phyloP scores from a whole-genome alignment of 345 rosid genomes.

The Eucalyptus leucophloia region DNA sequence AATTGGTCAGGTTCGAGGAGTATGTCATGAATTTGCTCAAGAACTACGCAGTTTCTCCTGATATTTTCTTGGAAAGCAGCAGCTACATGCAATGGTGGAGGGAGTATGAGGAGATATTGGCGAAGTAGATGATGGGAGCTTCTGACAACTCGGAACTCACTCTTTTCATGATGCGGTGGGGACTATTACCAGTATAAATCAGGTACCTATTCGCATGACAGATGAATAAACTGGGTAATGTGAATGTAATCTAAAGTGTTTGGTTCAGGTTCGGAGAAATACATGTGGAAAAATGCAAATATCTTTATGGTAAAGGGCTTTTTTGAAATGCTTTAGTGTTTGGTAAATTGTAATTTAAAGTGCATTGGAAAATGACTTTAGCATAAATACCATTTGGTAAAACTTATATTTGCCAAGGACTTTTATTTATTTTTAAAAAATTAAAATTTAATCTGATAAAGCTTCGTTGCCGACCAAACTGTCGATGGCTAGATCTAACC shows the following conservation, averaged over 20 bases:
- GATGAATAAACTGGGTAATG: not conserved
- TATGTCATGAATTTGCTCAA: constrained; percentile 24
- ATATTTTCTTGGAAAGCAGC: constrained; percentile 46
- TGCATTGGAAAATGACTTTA: too few relatives aligned
- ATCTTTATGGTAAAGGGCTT: too few relatives aligned
- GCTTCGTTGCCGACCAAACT: fast-evolving
- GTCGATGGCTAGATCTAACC: fast-evolving
- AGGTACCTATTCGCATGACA: not conserved
- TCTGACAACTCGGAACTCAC: constrained; percentile 5
- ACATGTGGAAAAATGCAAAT: too few relatives aligned
- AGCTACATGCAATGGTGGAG: constrained; percentile 54
- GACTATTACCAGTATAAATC: constrained; percentile 5
- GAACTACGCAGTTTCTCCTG: constrained; percentile 41
- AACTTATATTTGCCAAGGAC: too few relatives aligned
- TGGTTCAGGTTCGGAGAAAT: fast-evolving
- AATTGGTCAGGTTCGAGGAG: constrained; percentile 14
- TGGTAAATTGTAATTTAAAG: too few relatives aligned
- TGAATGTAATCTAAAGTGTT: not conserved
- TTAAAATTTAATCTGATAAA: too few relatives aligned
- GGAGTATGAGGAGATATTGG: constrained; percentile 13
- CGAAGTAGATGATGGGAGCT: not conserved
- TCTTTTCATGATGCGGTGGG: constrained; percentile 13
- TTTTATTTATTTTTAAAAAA: too few relatives aligned
- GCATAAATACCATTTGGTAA: too few relatives aligned
- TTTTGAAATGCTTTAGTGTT: too few relatives aligned